Conservation (phyloP, 257 asterid species). For the Echites panduratus region DNA sequence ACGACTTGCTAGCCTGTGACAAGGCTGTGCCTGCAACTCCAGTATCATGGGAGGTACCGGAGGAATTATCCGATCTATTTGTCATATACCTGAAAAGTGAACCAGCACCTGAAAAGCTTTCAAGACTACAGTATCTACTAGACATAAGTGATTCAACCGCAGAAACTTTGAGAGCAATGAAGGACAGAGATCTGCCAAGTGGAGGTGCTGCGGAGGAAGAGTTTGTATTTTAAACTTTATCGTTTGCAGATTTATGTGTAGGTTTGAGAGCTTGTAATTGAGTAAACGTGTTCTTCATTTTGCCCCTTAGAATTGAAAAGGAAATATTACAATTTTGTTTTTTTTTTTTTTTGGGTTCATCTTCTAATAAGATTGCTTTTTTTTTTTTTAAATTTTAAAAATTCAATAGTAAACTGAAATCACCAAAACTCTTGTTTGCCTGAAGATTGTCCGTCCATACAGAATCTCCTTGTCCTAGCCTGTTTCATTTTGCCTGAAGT, state of each 20-base stretch:
- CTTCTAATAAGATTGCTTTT: too few relatives aligned
- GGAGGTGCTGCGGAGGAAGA: conserved; percentile 58
- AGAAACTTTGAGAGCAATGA: conserved; percentile 43
- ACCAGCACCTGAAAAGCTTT: conserved; percentile 54
- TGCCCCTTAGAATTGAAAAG: not conserved
- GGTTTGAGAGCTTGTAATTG: not conserved
- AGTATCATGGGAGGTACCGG: conserved; percentile 76
- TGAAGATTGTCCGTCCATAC: too few relatives aligned
- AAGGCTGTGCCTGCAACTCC: conserved; percentile 84
- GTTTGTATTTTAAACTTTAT: conserved; percentile 44
- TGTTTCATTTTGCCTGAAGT: too few relatives aligned
- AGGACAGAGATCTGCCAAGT: conserved; percentile 41
- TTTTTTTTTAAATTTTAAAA: too few relatives aligned
- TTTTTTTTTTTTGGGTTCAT: not conserved
- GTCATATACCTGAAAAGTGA: conserved; percentile 53
- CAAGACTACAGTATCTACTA: conserved; percentile 71
- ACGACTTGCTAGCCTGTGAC: conserved; percentile 88
- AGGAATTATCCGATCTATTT: conserved; percentile 72
- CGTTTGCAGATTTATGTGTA: not conserved
- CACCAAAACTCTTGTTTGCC: too few relatives aligned
- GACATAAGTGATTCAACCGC: conserved; percentile 73
- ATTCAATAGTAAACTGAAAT: too few relatives aligned
- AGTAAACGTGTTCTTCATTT: not conserved
- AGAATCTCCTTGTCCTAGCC: too few relatives aligned
- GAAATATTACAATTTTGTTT: not conserved